These are phyloP conservation scores for Suhomyces yuchorum DNA, from an alignment of 1,139 yeast genomes.

Conservation along the genomic window DNA sequence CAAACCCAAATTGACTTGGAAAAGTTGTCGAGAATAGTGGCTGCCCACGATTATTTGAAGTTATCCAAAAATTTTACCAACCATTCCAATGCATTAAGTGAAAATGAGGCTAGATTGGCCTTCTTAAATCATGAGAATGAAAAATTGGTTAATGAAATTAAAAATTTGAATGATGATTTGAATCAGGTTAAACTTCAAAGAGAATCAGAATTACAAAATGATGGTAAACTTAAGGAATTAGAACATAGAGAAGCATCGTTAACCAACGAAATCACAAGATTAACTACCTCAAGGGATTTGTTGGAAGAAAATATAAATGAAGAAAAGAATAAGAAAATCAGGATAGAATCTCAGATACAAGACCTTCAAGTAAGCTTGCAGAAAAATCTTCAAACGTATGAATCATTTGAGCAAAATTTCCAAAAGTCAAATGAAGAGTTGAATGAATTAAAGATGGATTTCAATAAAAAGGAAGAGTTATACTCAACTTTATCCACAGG, in stretches of 20 bases:
- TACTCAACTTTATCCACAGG: slow-evolving; percentile 87
- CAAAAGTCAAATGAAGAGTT: slow-evolving; percentile 46
- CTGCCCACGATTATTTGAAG: slow-evolving; percentile 70
- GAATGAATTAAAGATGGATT: slow-evolving; percentile 48
- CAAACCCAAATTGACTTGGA: slow-evolving; percentile 82
- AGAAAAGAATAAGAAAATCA: slow-evolving; percentile 31
- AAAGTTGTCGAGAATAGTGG: slow-evolving; percentile 68
- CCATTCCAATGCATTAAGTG: slow-evolving; percentile 40
- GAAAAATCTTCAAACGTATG: slow-evolving; percentile 30
- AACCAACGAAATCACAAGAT: slow-evolving; percentile 68
- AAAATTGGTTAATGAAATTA: slow-evolving; percentile 56
- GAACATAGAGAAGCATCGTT: slow-evolving; percentile 61
- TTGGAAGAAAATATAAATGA: slow-evolving; percentile 55
- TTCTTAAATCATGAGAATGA: slow-evolving; percentile 42
- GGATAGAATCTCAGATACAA: slow-evolving; percentile 23
- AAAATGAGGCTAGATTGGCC: slow-evolving; percentile 38
- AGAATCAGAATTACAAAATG: slow-evolving; percentile 63
- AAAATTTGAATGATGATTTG: slow-evolving; percentile 62
- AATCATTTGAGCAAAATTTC: slow-evolving; percentile 39
- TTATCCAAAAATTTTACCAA: slow-evolving; percentile 45
- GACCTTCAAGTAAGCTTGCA: slow-evolving; percentile 26
- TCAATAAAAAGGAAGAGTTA: slow-evolving; percentile 72
- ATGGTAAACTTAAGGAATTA: slow-evolving; percentile 60
- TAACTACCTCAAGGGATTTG: slow-evolving; percentile 64
- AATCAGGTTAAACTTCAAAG: slow-evolving; percentile 54